Evolutionary conservation across 768 basidiomycete genomes (phyloP), one percentile per base, ranked within the genome.

Genomic region (Pleurotus tuber-regium): DNA sequence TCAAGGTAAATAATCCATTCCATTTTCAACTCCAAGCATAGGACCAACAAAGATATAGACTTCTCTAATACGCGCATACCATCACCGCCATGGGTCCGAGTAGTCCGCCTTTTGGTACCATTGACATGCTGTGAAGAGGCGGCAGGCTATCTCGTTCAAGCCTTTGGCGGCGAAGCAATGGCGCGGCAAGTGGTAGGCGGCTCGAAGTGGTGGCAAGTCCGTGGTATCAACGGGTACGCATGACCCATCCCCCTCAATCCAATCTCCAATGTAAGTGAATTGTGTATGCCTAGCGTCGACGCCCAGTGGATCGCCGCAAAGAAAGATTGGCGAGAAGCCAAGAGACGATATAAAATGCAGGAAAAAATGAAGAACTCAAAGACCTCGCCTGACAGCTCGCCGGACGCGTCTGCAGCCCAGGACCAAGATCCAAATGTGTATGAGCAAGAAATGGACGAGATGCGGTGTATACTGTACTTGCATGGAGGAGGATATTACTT

Each of bases 151-250:
- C 75, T 98, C 41, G 84, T 94, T 51, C 72, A 81, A 54, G 91
- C 83, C 3, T 74, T 97, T 6, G 93, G 94, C 1, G 94, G 95
- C n/a, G 86, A 89, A 60, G 80, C 87, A 33, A 74, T 80, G 11
- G 81, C 78, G 42, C 79, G 82, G 56, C 77, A 76, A 33, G 63
- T 92, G 25, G 84, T 93, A 3, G 96, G 96, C 9, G 96, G 96
- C 1, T 81, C 83, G 4, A 94, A 95, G 64, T 98, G 96, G 94
- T 98, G 96, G 96, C 95, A 97, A 68, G 92, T 95, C 28, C 84
- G 95, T 35, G 86, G 88, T 16, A 63, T 92, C 40, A 70, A 80
- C 47, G 94, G 93, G 93, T 83, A 60, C 59, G 66, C 63, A 59
- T n/a, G n/a, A n/a, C n/a, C n/a, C n/a, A n/a, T n/a, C n/a, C n/a